Percentiles rank a stretch among this genome's conserved stretches.
Conservation (phyloP, 208 protist genomes). For the Leishmania arabica region DNA sequence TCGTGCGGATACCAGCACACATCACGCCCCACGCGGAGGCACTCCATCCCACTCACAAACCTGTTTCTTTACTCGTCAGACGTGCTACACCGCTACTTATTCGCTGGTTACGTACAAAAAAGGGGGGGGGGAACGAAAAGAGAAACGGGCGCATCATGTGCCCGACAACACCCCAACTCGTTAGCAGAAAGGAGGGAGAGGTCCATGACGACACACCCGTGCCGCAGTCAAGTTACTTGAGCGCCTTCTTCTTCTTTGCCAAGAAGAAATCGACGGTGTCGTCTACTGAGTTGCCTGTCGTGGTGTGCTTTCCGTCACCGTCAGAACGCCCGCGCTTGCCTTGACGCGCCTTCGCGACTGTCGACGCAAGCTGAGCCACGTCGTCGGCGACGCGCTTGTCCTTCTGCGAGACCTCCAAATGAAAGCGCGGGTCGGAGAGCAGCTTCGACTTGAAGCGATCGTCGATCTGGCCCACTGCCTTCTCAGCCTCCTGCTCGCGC, state of each 20-base stretch:
- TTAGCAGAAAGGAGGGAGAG: background rate
- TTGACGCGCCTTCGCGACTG: conserved; percentile 70
- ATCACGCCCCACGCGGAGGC: background rate
- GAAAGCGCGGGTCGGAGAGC: conserved; percentile 85
- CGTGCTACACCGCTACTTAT: background rate
- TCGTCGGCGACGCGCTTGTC: conserved; percentile 71
- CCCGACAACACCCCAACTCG: background rate
- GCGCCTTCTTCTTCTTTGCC: conserved; percentile 26
- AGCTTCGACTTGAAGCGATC: conserved; percentile 82
- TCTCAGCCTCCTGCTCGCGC: conserved; percentile 35
- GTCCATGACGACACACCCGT: background rate
- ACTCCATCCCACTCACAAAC: background rate
- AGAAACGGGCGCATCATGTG: background rate
- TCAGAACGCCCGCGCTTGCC: conserved; percentile 31
- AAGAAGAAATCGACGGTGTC: conserved; percentile 81
- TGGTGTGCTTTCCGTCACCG: background rate
- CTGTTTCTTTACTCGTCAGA: background rate
- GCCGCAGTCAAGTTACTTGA: conserved; percentile 4
- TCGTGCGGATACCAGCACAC: background rate
- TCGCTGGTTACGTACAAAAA: conserved; percentile 3
- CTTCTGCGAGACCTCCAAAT: conserved; percentile 76
- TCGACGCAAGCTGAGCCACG: conserved; percentile 67
- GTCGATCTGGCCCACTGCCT: conserved; percentile 65
- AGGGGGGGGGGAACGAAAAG: background rate
- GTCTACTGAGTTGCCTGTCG: conserved; percentile 22